Evolutionary conservation across 768 basidiomycete genomes (phyloP), one percentile per base, ranked within the genome.

Genomic region (Termitomyces sp.): DNA sequence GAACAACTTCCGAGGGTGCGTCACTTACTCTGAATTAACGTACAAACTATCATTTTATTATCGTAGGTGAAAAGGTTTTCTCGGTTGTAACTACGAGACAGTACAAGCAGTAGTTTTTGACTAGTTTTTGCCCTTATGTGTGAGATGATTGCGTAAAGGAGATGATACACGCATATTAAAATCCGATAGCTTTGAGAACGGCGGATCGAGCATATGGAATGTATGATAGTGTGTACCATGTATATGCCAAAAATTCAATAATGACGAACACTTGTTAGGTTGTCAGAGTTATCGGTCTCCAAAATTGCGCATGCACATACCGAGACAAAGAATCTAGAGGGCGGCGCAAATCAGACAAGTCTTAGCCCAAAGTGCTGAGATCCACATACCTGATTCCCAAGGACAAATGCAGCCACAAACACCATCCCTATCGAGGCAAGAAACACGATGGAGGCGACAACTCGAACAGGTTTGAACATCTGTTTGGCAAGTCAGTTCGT

Each of bases 401-500:
- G 68, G 18, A 88, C 90, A 70, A 95, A 95, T 1, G 94, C 94
- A 26, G 83, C 86, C 28, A 97, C 80, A 58, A 96, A 93, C 52
- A 94, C 86, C 61, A 96, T 81, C 9, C 71, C 88, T 60, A 97
- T 91, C 16, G 88, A 85, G 1, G 72, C 88, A 13, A 98, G 69
- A 69, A 96, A 84, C 36, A 94, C 67, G 58, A 94, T 69, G 1
- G 92, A 85, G 2, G 94, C 94, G 20, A 91, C 73, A 6, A 96
- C 72, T 53, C 94, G 92, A 22, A 96, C 83, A 51, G 93, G 90
- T 72, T 94, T 94, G 81, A 96, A 96, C 94, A 95, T 95, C 92
- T 94, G 63, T 6, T 30, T 22, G n/a, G 30, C 45, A 52, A 48
- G 44, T 28, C 18, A 28, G 26, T 52, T 52, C 18, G 36, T 52